phyloP scores from a whole-genome alignment of 352 stramenopile species.

The Phytopythium helicoides region DNA sequence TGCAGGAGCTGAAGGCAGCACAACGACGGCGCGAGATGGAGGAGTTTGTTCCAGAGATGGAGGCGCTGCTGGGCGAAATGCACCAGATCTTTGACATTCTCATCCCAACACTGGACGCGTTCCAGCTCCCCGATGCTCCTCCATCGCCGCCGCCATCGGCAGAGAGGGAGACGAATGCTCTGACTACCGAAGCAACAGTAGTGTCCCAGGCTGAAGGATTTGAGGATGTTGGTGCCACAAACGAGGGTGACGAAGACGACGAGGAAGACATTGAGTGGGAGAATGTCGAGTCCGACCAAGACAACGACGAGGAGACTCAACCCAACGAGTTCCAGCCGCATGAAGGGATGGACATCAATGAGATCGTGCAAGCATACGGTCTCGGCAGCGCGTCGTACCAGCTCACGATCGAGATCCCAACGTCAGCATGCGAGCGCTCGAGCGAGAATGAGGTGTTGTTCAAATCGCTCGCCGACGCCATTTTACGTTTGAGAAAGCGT shows the following conservation, averaged over 20 bases:
- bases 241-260: slow-evolving; percentile 10
- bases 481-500: slow-evolving; percentile 62
- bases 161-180: not conserved
- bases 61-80: slow-evolving; percentile 64
- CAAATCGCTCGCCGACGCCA: slow-evolving; percentile 38
- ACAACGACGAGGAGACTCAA: slow-evolving; percentile 5
- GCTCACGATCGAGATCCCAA: slow-evolving; percentile 66
- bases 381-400: slow-evolving; percentile 76
- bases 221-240: not conserved
- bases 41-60: slow-evolving; percentile 53
- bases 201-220: not conserved
- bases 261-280: slow-evolving; percentile 28
- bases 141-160: not conserved
- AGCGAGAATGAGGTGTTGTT: slow-evolving; percentile 73
- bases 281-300: slow-evolving; percentile 9
- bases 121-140: slow-evolving; percentile 23
- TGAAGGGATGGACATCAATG: slow-evolving; percentile 66
- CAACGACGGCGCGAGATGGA: slow-evolving; percentile 49
- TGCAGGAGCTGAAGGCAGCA: slow-evolving; percentile 21
- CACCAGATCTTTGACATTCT: slow-evolving; percentile 75
- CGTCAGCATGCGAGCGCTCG: slow-evolving; percentile 49
- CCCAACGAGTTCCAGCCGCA: slow-evolving; percentile 12
- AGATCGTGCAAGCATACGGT: slow-evolving; percentile 75
- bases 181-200: not conserved
- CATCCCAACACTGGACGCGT: slow-evolving; percentile 67